Base-by-base conservation (phyloP, 1,284 basidiomycete species). In the Naganishia sp. region DNA sequence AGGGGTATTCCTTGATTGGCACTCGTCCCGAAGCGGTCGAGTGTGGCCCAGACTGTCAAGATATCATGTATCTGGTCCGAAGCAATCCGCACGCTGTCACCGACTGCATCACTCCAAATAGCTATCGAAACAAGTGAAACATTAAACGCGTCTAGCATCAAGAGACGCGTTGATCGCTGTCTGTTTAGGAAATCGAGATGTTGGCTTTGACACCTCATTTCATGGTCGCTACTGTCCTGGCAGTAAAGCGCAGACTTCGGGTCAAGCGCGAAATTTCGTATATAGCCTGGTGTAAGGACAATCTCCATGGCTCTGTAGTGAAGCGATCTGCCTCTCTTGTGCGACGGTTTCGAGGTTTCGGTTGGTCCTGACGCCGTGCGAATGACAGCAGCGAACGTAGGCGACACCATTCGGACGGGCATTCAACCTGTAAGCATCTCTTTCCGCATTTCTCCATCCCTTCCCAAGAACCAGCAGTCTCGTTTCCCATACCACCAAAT, bases 261-360 rank as follows among this genome's bases (percentile, higher is more conserved):
- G 13, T 18, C 47, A 61, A 61, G 58, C 58, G 58, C 58, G 35
- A 61, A 61, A 61, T 61, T 61, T 61, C 58, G 58, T 61, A 61
- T 61, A 61, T 61, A 61, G 47, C 13, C 3, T 21, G 45, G 57
- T 60, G 15, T n/a, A 50, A 5, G 28, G 46, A 60, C 11, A 13
- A n/a, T 60, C 57, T n/a, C n/a, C n/a, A n/a, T n/a, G n/a, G n/a
- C n/a, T n/a, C n/a, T 49, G 49, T 47, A 31, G 23, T 11, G 28
- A 23, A 2, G 18, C 4, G n/a, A 28, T 5, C 3, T 28, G 28
- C 28, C 5, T 28, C 28, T 28, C 28, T 28, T 28, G 28, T 2
- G 28, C 28, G 5, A 28, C 2, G 28, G 28, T 28, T 5, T 28
- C 35, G 15, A 3, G 13, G 15, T 3, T 23, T 23, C 28, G 25